phyloP scores from a whole-genome alignment of 192 early-diverging fungal genomes.

The Linnemannia zychae region DNA sequence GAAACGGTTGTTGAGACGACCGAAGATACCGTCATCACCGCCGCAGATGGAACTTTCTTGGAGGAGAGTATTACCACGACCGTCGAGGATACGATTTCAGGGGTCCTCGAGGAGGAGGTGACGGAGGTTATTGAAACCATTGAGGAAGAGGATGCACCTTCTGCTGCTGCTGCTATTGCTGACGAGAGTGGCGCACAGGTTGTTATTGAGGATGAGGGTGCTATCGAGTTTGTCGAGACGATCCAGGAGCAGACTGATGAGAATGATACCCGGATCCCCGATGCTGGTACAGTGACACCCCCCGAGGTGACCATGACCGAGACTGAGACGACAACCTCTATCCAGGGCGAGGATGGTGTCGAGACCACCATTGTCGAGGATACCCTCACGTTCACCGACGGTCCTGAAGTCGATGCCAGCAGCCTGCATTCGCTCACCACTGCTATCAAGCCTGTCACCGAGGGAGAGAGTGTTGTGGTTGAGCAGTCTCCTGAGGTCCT shows the following conservation, averaged over 20 bases:
- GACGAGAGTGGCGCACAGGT: neutral
- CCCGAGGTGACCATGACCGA: constrained; percentile 16
- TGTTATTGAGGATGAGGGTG: neutral
- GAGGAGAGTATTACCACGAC: constrained; percentile 31
- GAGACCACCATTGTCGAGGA: constrained; percentile 28
- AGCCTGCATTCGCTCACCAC: constrained; percentile 40
- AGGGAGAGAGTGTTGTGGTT: constrained; percentile 36
- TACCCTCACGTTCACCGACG: constrained; percentile 21
- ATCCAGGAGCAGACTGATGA: neutral
- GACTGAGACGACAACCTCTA: neutral
- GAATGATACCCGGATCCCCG: neutral
- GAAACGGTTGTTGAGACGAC: constrained; percentile 32
- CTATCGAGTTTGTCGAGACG: neutral
- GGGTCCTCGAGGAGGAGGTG: constrained; percentile 18
- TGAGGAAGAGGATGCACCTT: constrained; percentile 16
- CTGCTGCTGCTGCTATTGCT: neutral
- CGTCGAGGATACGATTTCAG: constrained; percentile 21
- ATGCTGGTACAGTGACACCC: neutral
- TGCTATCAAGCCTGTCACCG: constrained; percentile 24
- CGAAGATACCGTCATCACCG: constrained; percentile 23
- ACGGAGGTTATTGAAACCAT: constrained; percentile 27
- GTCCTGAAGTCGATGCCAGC: constrained; percentile 27
- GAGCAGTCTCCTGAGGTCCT: constrained; percentile 22
- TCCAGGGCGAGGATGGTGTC: constrained; percentile 27
- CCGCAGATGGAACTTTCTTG: constrained; percentile 24